phyloP scores from a whole-genome alignment of 345 rosid genomes.

The Clausena lansium region DNA sequence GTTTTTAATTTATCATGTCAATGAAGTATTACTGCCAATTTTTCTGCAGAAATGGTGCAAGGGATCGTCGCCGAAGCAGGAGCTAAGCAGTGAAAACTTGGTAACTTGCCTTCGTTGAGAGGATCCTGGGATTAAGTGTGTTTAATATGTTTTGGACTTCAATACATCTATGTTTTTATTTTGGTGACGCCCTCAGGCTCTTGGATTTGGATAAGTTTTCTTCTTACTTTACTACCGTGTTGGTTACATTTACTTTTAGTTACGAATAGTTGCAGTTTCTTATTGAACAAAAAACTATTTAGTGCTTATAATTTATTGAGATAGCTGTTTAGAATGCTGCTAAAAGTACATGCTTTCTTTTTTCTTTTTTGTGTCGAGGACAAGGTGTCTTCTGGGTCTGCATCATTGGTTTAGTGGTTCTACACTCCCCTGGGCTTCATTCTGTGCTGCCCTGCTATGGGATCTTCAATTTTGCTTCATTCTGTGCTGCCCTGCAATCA shows the following conservation, averaged over 20 bases:
- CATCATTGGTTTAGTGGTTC: conserved; percentile 87
- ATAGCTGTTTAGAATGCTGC: conserved; percentile 37
- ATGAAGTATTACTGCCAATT: conserved; percentile 11
- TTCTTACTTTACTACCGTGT: conserved; percentile 51
- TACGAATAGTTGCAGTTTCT: conserved; percentile 36
- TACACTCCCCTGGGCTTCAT: conserved; percentile 59
- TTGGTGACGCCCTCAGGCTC: conserved; percentile 55
- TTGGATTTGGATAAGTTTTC: conserved; percentile 72
- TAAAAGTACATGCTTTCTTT: conserved; percentile 60
- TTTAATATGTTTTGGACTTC: conserved; percentile 63
- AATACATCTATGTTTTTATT: conserved; percentile 57
- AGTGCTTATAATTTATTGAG: conserved; percentile 34
- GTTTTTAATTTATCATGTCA: conserved; percentile 1
- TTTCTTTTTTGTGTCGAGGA: conserved; percentile 51
- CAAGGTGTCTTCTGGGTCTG: conserved; percentile 83
- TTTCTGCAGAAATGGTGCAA: conserved; percentile 67
- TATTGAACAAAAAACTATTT: conserved; percentile 23
- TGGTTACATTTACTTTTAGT: conserved; percentile 40
- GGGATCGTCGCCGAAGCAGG: conserved; percentile 92
- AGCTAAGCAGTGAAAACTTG: conserved; percentile 49
- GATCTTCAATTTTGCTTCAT: conserved; percentile 65
- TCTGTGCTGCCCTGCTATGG: conserved; percentile 59
- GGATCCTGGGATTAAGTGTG: conserved; percentile 45
- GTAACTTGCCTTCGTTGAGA: conserved; percentile 20
- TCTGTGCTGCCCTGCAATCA: conserved; percentile 56